Base-by-base conservation (phyloP, 2,329 filamentous ascomycete species). In the Clonostachys byssicola region DNA sequence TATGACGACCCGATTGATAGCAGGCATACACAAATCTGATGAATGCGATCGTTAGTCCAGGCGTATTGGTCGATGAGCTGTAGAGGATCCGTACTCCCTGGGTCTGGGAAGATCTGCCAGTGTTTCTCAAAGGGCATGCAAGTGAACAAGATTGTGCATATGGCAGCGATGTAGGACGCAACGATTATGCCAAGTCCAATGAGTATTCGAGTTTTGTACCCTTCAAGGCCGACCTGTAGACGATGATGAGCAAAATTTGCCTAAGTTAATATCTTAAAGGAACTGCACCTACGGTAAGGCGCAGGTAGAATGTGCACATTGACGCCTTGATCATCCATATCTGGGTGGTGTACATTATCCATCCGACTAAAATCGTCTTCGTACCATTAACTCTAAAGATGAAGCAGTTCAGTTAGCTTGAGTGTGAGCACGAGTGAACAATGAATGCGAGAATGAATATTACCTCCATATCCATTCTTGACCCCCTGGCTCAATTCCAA, bases 71-170 rank as follows among this genome's bases (percentile, higher is more conserved):
- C n/a, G 23, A 30, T 30, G 23, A 30, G 23, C 9, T 16, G 40
- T 14, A 14, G 34, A 17, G 14, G 14, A 14, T 1, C 55, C 58
- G 40, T 48, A 64, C 62, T 63, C 6, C 63, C 61, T 2, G 65
- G 65, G 23, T 65, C 51, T 0, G 64, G 64, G 45, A 60, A 57
- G 20, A 67, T 67, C 51, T 67, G 64, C 65, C 65, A 67, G 46
- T 65, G 62, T 44, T 63, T 62, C 13, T 56, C 18, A 2, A 67
- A 42, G 0, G 62, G 58, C 5, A 44, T 44, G 46, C 64, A 66
- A 5, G 57, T 53, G 5, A 63, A 49, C 4, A 66, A 44, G 13
- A 65, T 61, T 4, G 56, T 58, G 12, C 62, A 42, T 2, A 63
- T 23, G 1, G 64, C 56, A 13, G 52, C 52, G 2, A 67, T 6